A percentile compares a stretch with the other conserved stretches of the same genome.
Evolutionary conservation across 768 basidiomycete genomes (phyloP).

Genomic region (Hypholoma sublateritium): DNA sequence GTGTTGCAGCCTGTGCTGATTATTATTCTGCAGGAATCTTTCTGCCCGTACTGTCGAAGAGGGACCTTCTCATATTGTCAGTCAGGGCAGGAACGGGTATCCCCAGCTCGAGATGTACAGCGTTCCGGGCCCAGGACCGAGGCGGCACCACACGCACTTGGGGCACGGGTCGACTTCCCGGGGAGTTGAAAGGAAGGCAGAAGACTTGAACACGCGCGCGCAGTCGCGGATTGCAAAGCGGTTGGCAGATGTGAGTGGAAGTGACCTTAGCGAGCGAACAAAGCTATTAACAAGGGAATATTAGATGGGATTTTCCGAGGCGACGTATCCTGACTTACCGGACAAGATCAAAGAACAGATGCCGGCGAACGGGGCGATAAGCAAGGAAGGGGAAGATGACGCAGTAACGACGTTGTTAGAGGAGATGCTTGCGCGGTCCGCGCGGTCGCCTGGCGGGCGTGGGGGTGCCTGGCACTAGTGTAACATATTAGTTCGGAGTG

Average conservation of each 20-base stretch:
- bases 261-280: background rate
- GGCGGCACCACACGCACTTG: conserved; percentile 8
- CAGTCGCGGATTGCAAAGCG: conserved; percentile 53
- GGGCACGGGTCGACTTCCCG: conserved; percentile 15
- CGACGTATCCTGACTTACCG: conserved; percentile 50
- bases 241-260: conserved; percentile 58
- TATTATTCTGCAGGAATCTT: background rate
- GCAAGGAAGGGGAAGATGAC: conserved; percentile 62
- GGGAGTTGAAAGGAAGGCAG: conserved; percentile 25
- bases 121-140: conserved; percentile 42
- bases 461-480: conserved; percentile 14
- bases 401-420: conserved; percentile 64
- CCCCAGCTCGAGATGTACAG: conserved; percentile 66
- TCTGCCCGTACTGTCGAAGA: background rate
- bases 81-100: conserved; percentile 58
- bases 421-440: conserved; percentile 48
- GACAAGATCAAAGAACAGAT: conserved; percentile 51
- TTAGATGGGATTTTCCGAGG: conserved; percentile 76
- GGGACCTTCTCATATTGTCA: conserved; percentile 42
- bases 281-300: conserved; percentile 11
- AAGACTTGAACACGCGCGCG: conserved; percentile 38
- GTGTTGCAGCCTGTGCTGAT: background rate
- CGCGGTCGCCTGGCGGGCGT: conserved; percentile 34
- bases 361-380: conserved; percentile 36
- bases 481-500: background rate